phyloP scores from a whole-genome alignment of 225 moss, liverwort and hornwort species.

The Polytrichum commune region DNA sequence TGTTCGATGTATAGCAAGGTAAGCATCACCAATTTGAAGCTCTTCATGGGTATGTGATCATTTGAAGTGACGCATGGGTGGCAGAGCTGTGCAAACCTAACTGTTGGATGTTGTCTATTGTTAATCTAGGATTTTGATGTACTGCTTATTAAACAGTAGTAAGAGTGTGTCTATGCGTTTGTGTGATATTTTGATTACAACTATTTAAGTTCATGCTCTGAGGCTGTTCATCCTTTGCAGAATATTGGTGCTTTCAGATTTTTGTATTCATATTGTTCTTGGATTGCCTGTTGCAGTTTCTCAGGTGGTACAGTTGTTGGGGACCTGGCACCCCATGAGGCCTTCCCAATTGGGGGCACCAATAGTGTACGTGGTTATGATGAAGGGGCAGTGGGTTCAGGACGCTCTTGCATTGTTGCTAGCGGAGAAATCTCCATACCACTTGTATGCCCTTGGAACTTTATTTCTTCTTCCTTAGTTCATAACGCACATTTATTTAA shows the following conservation, averaged over 20 bases:
- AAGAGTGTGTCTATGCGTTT: too few relatives aligned
- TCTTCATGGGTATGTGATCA: too few relatives aligned
- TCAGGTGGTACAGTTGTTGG: conserved; percentile 97
- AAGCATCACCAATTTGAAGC: conserved; percentile 8
- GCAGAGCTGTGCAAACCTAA: too few relatives aligned
- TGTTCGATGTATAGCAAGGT: conserved; percentile 94
- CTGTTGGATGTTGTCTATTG: too few relatives aligned
- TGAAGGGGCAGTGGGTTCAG: conserved; percentile 96
- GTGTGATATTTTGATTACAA: too few relatives aligned
- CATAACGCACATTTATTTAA: too few relatives aligned
- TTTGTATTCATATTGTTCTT: neutral
- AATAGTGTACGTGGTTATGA: conserved; percentile 99
- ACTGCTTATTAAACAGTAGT: too few relatives aligned
- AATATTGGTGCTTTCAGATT: too few relatives aligned
- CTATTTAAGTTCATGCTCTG: too few relatives aligned
- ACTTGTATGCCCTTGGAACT: conserved; percentile 52
- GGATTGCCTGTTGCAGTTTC: conserved; percentile 53
- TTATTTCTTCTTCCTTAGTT: neutral
- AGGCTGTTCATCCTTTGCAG: too few relatives aligned
- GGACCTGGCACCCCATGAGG: conserved; percentile 98
- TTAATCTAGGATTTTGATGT: too few relatives aligned
- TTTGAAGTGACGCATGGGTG: too few relatives aligned
- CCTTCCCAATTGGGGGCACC: conserved; percentile 98
- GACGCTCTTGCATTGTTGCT: conserved; percentile 90
- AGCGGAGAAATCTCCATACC: conserved; percentile 97